These are phyloP conservation scores for Thalassiosira hispida DNA, from an alignment of 352 stramenopile genomes.

Conservation along the genomic window DNA sequence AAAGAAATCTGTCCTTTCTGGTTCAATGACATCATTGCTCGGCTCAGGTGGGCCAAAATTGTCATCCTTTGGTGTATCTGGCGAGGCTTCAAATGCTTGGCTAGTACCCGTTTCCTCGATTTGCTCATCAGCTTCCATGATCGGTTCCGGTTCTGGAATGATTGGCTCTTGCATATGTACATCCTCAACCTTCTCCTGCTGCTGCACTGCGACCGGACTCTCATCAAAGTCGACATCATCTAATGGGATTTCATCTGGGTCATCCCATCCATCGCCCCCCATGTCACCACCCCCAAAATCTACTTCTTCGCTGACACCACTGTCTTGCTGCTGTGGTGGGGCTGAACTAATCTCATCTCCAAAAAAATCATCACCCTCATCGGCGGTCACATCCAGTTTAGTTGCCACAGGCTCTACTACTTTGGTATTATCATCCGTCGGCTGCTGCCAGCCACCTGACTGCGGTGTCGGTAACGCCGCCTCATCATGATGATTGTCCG, in stretches of 20 bases:
- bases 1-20: neutral
- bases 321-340: neutral
- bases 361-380: neutral
- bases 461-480: neutral
- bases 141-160: neutral
- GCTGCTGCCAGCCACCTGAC: neutral
- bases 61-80: too few species aligned
- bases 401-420: neutral
- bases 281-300: constrained; percentile 49
- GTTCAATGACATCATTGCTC: constrained; percentile 4
- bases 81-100: too few species aligned
- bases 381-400: too few species aligned
- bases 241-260: constrained; percentile 39
- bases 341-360: neutral
- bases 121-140: too few species aligned
- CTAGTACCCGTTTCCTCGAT: neutral
- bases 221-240: constrained; percentile 36
- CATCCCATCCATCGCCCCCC: constrained; percentile 30
- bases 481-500: constrained; percentile 12
- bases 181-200: neutral
- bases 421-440: neutral
- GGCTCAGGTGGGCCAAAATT: too few species aligned
- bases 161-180: neutral
- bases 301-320: constrained; percentile 33
- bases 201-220: neutral